Base-by-base conservation (phyloP, 495 filamentous ascomycete genomes). In the Xylaria acuta region DNA sequence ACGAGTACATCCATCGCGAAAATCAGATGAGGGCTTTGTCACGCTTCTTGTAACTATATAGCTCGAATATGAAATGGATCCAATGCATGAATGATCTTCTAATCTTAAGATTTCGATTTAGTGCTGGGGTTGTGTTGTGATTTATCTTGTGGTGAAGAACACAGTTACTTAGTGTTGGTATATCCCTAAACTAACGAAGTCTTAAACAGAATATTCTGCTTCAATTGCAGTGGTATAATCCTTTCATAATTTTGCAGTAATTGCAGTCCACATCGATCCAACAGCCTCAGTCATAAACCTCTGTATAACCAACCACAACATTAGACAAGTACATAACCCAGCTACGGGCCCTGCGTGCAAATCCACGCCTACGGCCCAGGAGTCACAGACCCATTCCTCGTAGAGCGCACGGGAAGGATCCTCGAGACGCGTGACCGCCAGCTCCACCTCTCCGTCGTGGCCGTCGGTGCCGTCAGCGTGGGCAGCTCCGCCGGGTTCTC, bases 341-440 rank as follows among this genome's bases (percentile, higher is more conserved):
- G 18, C 18, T 18, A 47, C 43, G 16, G 18, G 1, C 43, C 36
- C 36, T 38, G 36, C 36, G 3, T 7, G 7, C 7, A 38, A n/a
- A 7, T 38, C 43, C 43, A 47, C 12, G 27, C 12, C 32, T 60
- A 60, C 18, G 58, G 18, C 20, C 22, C 41, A 45, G 63, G 5
- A 1, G 41, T 27, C 41, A 34, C 40, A 30, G 49, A 43, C 49
- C 34, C 34, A 2, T 40, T 7, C 67, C 2, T n/a, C 18, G 58
- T 12, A 30, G 54, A 59, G 11, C 54, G 73, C 18, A 41, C 63
- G 0, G 75, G 60, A 14, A 78, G 73, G 5, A 76, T 76, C 11
- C 76, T 73, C 30, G 78, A 80, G 9, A 80, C 72, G 1, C 71
- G 71, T 8, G 78, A 80, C 73, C 73, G 70, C 78, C 76, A 80